Conservation (phyloP, 108 stramenopile genomes). For the Epipyxis sp. region DNA sequence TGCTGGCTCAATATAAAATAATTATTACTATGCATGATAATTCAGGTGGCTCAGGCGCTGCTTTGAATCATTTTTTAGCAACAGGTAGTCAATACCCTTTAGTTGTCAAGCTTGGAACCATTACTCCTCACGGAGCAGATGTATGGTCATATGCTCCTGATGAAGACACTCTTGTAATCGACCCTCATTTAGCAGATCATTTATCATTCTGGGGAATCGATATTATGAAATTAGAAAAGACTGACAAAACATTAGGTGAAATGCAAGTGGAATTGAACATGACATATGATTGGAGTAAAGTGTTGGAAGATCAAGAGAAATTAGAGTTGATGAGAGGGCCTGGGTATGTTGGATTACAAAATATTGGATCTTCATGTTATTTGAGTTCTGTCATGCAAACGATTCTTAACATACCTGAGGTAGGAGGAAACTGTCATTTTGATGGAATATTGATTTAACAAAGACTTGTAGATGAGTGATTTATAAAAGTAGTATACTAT, state of each 20-base stretch:
- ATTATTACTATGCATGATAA: too few species aligned
- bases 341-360: constrained; percentile 83
- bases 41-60: constrained; percentile 92
- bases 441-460: too few species aligned
- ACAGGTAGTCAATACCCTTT: constrained; percentile 82
- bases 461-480: too few species aligned
- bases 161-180: constrained; percentile 92
- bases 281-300: constrained; percentile 80
- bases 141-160: constrained; percentile 94
- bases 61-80: constrained; percentile 85
- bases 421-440: too few species aligned
- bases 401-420: constrained; percentile 71
- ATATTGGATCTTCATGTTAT: constrained; percentile 97
- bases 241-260: constrained; percentile 92
- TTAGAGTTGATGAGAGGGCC: constrained; percentile 76
- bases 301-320: constrained; percentile 81
- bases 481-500: too few species aligned
- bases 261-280: constrained; percentile 94
- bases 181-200: constrained; percentile 88
- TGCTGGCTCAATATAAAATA: too few species aligned
- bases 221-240: constrained; percentile 68
- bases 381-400: constrained; percentile 85
- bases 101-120: constrained; percentile 96
- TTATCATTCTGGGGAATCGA: constrained; percentile 83
- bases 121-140: constrained; percentile 88